These are phyloP conservation scores for Globisporangium alternatum DNA, from an alignment of 352 stramenopile genomes.

Conservation along the genomic window DNA sequence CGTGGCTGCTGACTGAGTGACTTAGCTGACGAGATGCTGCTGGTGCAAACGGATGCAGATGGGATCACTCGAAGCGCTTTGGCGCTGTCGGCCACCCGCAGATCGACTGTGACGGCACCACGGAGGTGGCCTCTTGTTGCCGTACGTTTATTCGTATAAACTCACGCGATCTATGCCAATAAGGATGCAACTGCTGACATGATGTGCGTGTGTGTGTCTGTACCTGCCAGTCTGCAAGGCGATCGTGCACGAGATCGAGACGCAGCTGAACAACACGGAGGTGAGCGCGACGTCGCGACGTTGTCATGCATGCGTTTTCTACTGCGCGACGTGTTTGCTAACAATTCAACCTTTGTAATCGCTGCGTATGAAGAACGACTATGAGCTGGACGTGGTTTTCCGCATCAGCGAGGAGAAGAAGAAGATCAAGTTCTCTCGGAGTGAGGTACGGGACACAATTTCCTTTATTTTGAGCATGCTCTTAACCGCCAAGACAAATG, in stretches of 20 bases:
- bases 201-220: not conserved
- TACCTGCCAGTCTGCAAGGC: slow-evolving; percentile 68
- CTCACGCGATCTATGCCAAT: not conserved
- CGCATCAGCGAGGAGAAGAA: slow-evolving; percentile 88
- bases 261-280: slow-evolving; percentile 70
- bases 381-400: slow-evolving; percentile 84
- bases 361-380: slow-evolving; percentile 42
- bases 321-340: not conserved
- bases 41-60: slow-evolving; percentile 27
- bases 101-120: slow-evolving; percentile 59
- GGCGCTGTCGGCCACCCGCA: slow-evolving; percentile 51
- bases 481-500: not conserved
- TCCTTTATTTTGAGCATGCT: not conserved
- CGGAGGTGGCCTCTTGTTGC: slow-evolving; percentile 64
- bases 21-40: not conserved
- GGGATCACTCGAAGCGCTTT: slow-evolving; percentile 82
- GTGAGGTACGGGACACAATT: slow-evolving; percentile 36
- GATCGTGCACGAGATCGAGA: slow-evolving; percentile 81
- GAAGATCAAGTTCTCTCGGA: slow-evolving; percentile 80
- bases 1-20: not conserved
- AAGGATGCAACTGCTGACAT: not conserved
- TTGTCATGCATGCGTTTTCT: not conserved
- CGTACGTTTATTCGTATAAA: slow-evolving; percentile 30
- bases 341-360: not conserved
- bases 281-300: slow-evolving; percentile 15